Evolutionary conservation across 306 rosid genomes (phyloP).

Genomic region (Pyrus bretschneideri): DNA sequence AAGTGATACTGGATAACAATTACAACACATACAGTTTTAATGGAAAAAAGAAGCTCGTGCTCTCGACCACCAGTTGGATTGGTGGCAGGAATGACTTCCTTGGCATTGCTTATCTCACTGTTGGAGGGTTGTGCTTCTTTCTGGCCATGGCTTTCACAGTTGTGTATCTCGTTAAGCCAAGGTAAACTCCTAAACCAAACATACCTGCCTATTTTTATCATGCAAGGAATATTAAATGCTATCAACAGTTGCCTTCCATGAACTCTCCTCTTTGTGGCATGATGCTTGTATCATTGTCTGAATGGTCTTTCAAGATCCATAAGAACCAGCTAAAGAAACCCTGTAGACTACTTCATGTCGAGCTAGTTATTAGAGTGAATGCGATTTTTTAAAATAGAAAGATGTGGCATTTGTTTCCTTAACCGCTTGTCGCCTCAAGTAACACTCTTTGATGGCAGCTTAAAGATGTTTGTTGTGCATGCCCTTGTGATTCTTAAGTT

Average conservation of each 20-base stretch:
- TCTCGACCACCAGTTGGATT: constrained; percentile 74
- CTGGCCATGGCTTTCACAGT: constrained; percentile 73
- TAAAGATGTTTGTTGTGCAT: not conserved
- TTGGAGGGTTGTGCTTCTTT: constrained; percentile 87
- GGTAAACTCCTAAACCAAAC: constrained; percentile 37
- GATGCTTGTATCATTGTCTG: not conserved
- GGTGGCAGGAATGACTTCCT: constrained; percentile 82
- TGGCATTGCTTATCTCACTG: constrained; percentile 76
- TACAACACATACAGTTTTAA: constrained; percentile 68
- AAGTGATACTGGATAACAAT: constrained; percentile 38
- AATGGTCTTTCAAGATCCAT: not conserved
- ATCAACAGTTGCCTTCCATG: not conserved
- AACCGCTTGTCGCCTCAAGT: not conserved
- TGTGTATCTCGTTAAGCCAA: constrained; percentile 83
- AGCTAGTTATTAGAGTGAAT: not conserved
- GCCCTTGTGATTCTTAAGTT: not conserved
- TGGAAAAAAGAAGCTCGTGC: constrained; percentile 73
- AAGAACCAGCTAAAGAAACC: not conserved
- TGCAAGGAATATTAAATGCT: not conserved
- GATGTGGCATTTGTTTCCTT: not conserved
- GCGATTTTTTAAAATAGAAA: not conserved
- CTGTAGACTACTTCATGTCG: not conserved
- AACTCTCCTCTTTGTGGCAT: not conserved
- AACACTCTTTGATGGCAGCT: not conserved
- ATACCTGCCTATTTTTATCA: not conserved